Evolutionary conservation across 371 early-diverging fungal genomes (phyloP), one percentile per base, ranked within the genome.

Genomic region (Smittium culicis): DNA sequence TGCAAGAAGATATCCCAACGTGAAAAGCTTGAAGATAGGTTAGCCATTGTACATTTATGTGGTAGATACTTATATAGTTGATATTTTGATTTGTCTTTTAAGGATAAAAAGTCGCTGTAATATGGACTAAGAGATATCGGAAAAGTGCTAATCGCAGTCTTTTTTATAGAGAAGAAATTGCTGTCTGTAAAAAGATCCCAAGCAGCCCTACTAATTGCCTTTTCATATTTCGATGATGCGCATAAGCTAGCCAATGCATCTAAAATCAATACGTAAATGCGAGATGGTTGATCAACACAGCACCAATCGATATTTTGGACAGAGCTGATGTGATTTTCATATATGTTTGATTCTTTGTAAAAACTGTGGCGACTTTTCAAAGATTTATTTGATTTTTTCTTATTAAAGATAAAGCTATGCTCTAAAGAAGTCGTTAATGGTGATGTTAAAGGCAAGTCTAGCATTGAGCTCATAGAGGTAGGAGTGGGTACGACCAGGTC

Each of bases 1-100:
- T 71, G 68, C 24, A 91, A 76, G 35, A 94, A 79, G 0, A 72
- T 69, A 0, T 80, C 75, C 92, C 93, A 92, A 35, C 83, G 81
- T 16, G 78, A 74, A 20, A 82, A 29, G 28, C 62, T 61, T 2
- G 67, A 66, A 8, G 32, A 55, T 8, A 64, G 30, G 29, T n/a
- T 17, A 11, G 65, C 65, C 45, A 28, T 11, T 2, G 24, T 35
- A 28, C 17, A 64, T 25, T 29, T 34, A 35, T 64, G 32, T 29
- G 65, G 35, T 5, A 64, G 54, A 29, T 64, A 27, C 1, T 45
- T 32, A 5, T 29, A 20, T 3, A 34, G 2, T 31, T 25, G 8
- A 25, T 16, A 27, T 5, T 31, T 25, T 16, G 8, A 32, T 25
- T 34, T 35, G 24, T 29, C 8, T 32, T 11, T 5, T 20, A 28